phyloP scores from a whole-genome alignment of 176 grass and related monocot species.

The Oryza officinalis region DNA sequence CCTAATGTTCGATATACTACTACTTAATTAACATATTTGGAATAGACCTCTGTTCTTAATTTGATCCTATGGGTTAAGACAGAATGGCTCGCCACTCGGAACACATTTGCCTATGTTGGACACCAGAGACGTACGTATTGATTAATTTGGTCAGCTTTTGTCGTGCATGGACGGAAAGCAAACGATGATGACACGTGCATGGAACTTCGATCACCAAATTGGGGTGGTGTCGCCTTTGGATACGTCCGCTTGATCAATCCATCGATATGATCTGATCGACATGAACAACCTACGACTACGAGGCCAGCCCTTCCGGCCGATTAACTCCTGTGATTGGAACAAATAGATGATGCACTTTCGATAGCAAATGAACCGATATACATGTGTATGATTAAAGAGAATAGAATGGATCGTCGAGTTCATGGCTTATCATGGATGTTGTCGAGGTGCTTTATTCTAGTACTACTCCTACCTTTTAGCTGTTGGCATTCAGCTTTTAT shows the following conservation, averaged over 20 bases:
- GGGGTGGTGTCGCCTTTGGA: background rate
- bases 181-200: conserved; percentile 29
- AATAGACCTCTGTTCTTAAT: no score
- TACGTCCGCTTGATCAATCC: conserved; percentile 4
- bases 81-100: background rate
- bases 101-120: background rate
- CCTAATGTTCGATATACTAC: no score
- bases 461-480: background rate
- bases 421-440: background rate
- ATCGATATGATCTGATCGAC: background rate
- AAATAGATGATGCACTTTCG: background rate
- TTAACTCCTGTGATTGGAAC: conserved; percentile 3
- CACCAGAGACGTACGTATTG: background rate
- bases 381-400: background rate
- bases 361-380: background rate
- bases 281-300: background rate
- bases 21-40: no score
- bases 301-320: background rate
- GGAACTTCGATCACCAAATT: conserved; percentile 11
- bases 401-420: background rate
- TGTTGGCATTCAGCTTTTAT: no score
- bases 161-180: conserved; percentile 28
- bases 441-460: background rate
- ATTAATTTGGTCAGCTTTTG: conserved; percentile 36
- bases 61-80: background rate